Percentiles rank a stretch among this genome's conserved stretches.
These are phyloP conservation scores for Crithidia acanthocephali DNA, from an alignment of 208 protist species.

Conservation along the genomic window DNA sequence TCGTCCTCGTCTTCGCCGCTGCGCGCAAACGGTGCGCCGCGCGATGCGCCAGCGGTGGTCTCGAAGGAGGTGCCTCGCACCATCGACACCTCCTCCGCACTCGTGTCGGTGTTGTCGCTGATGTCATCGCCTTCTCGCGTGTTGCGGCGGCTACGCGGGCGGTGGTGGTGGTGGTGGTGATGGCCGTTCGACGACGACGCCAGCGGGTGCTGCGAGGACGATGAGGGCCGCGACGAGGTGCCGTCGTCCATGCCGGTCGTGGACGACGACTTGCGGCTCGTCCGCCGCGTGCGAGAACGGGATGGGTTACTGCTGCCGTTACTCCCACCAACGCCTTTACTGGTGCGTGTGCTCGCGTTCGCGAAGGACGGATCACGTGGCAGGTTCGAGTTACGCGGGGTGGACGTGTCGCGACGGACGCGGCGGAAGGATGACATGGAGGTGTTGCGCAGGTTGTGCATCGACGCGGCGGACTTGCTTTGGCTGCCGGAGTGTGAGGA, in stretches of 20 bases:
- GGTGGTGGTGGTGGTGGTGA: background rate
- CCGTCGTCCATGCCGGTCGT: background rate
- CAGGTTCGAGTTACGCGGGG: background rate
- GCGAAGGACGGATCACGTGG: conserved; percentile 2
- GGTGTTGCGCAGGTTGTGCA: background rate
- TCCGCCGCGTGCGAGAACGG: background rate
- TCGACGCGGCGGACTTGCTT: background rate
- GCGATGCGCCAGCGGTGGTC: background rate
- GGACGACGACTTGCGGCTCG: background rate
- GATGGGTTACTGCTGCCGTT: background rate
- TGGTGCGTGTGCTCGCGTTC: conserved; percentile 2
- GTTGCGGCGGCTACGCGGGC: background rate
- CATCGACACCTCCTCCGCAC: background rate
- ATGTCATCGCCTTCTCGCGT: background rate
- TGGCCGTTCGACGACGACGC: background rate
- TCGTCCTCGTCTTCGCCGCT: background rate
- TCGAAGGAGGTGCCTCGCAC: background rate
- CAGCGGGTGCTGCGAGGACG: background rate
- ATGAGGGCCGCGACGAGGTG: too few species aligned
- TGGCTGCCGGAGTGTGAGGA: too few species aligned
- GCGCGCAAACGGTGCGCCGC: background rate
- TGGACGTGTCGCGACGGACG: conserved; percentile 5
- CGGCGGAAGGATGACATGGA: conserved; percentile 4
- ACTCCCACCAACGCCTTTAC: background rate
- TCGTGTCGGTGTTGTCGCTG: background rate